These are phyloP conservation scores for Beauveria medogensis DNA, from an alignment of 2,329 filamentous ascomycete species.

Conservation along the genomic window DNA sequence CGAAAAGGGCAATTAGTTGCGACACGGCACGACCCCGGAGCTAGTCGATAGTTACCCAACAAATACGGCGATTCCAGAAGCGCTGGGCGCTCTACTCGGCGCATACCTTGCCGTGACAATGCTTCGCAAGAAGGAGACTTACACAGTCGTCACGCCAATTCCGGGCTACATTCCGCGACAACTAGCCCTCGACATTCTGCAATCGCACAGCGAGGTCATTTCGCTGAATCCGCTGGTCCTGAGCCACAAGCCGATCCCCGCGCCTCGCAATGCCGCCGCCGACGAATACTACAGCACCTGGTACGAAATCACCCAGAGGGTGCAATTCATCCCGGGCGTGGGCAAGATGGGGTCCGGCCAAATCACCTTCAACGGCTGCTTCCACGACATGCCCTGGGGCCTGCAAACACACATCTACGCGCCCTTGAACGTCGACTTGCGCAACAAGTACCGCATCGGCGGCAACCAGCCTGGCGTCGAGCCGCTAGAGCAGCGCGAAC, in stretches of 20 bases:
- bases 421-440: slow-evolving; percentile 57
- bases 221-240: slow-evolving; percentile 62
- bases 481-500: slow-evolving; percentile 51
- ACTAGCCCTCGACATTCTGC: slow-evolving; percentile 64
- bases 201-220: slow-evolving; percentile 63
- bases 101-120: slow-evolving; percentile 26
- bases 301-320: slow-evolving; percentile 65
- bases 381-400: slow-evolving; percentile 65
- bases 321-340: slow-evolving; percentile 59
- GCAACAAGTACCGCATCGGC: slow-evolving; percentile 59
- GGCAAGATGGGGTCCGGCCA: slow-evolving; percentile 56
- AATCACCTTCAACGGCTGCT: slow-evolving; percentile 63
- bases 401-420: slow-evolving; percentile 65
- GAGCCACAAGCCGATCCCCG: slow-evolving; percentile 53
- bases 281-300: slow-evolving; percentile 68
- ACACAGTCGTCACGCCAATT: slow-evolving; percentile 63
- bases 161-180: slow-evolving; percentile 63
- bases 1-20: not conserved
- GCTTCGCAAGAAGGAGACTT: slow-evolving; percentile 55
- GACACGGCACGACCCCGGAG: not conserved
- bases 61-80: not conserved
- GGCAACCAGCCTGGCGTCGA: slow-evolving; percentile 62
- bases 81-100: not conserved
- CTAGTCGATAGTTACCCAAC: not conserved
- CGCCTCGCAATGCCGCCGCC: slow-evolving; percentile 57